phyloP scores from a whole-genome alignment of 202 grass and related monocot genomes.

The Zoysia matrella region DNA sequence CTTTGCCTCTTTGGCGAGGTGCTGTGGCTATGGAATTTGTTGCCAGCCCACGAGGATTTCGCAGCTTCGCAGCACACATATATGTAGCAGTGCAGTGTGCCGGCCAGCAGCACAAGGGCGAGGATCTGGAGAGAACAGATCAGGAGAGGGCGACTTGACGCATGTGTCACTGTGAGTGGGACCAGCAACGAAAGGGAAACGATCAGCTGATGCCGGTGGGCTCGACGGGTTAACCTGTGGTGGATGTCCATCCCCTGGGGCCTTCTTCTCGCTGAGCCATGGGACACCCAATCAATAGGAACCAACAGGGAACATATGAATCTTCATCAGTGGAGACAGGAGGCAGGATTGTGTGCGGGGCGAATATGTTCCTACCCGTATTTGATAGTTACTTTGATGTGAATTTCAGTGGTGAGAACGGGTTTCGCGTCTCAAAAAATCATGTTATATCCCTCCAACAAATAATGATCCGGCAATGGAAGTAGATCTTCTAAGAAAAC shows the following conservation, averaged over 20 bases:
- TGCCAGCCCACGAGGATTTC: neutral
- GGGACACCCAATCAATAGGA: neutral
- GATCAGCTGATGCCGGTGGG: conserved; percentile 1
- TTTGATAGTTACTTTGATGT: neutral
- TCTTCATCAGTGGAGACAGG: conserved; percentile 5
- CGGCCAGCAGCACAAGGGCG: neutral
- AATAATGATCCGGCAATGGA: neutral
- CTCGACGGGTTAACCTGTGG: neutral
- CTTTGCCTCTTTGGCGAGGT: no score
- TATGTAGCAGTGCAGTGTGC: neutral
- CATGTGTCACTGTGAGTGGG: neutral
- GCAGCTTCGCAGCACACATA: neutral
- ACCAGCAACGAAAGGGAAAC: neutral
- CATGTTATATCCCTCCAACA: neutral
- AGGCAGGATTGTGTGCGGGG: neutral
- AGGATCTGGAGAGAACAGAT: neutral
- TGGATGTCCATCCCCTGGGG: neutral
- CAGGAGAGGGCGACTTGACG: neutral
- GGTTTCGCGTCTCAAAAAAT: neutral
- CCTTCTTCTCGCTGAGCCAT: neutral
- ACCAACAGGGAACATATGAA: neutral
- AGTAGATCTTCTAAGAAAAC: no score
- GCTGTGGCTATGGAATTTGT: neutral
- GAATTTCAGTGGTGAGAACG: neutral
- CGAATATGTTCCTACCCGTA: neutral